phyloP scores from a whole-genome alignment of 1,284 basidiomycete species.

The Paramarasmius palmivorus region DNA sequence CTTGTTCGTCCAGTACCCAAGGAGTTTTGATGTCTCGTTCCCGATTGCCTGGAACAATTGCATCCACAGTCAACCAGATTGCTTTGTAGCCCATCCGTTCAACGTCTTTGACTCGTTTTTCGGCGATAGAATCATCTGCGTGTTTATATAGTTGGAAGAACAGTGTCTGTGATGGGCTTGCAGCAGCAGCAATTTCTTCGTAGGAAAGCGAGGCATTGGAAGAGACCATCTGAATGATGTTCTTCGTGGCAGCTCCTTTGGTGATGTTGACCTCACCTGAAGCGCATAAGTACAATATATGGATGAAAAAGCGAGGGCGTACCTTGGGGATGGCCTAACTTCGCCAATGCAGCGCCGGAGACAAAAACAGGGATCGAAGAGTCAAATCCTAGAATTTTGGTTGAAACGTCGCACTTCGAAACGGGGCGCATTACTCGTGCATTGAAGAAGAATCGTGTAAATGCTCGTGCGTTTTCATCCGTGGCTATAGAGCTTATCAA shows the following conservation, averaged over 20 bases:
- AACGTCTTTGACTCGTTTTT: slow-evolving; percentile 72
- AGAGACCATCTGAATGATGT: slow-evolving; percentile 89
- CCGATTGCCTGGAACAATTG: slow-evolving; percentile 82
- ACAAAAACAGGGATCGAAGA: slow-evolving; percentile 85
- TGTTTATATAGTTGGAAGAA: slow-evolving; percentile 93
- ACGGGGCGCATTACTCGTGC: slow-evolving; percentile 79
- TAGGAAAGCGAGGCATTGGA: slow-evolving; percentile 83
- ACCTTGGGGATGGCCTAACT: slow-evolving; percentile 83
- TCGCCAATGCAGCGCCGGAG: slow-evolving; percentile 86
- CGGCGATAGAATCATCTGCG: slow-evolving; percentile 66
- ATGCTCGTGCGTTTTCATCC: slow-evolving; percentile 71
- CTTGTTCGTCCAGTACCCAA: slow-evolving; percentile 63
- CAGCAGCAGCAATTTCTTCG: slow-evolving; percentile 65
- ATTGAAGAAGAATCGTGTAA: slow-evolving; percentile 80
- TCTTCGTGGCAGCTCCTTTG: slow-evolving; percentile 65
- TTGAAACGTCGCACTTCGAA: slow-evolving; percentile 69
- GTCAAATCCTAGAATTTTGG: slow-evolving; percentile 73
- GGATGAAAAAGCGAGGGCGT: slow-evolving; percentile 8
- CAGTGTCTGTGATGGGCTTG: slow-evolving; percentile 62
- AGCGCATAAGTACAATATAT: not conserved
- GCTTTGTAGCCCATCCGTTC: slow-evolving; percentile 78
- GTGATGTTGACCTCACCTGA: slow-evolving; percentile 85
- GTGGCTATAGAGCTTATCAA: slow-evolving; percentile 45
- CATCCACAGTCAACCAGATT: slow-evolving; percentile 91
- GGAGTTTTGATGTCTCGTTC: slow-evolving; percentile 76